Percentiles rank a stretch among this genome's conserved stretches.
These are phyloP conservation scores for Vicia faba DNA, from an alignment of 306 rosid species.

Conservation along the genomic window DNA sequence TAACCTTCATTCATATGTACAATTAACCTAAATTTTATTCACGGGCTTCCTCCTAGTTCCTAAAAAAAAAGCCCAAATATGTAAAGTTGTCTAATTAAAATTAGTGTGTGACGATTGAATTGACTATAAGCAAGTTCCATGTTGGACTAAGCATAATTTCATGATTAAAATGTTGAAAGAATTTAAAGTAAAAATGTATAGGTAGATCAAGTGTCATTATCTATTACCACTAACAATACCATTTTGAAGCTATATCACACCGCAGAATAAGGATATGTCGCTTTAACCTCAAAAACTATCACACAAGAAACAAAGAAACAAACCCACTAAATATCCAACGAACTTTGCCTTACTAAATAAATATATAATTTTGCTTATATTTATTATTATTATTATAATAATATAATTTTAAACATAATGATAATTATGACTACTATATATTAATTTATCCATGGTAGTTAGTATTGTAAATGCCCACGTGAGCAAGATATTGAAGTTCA, in stretches of 20 bases:
- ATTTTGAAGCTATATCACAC: constrained; percentile 39
- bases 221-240: constrained; percentile 43
- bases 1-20: neutral
- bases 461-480: constrained; percentile 31
- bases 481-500: constrained; percentile 42
- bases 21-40: constrained; percentile 4
- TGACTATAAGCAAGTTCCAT: constrained; percentile 27
- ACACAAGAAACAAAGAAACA: constrained; percentile 40
- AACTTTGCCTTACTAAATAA: constrained; percentile 42
- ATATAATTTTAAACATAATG: neutral
- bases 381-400: too few relatives aligned
- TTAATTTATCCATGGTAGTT: constrained; percentile 40
- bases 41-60: constrained; percentile 30
- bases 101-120: neutral
- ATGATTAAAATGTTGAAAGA: constrained; percentile 46
- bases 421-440: constrained; percentile 5
- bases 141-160: constrained; percentile 38
- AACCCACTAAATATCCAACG: constrained; percentile 54
- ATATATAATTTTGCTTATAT: too few relatives aligned
- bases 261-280: constrained; percentile 46
- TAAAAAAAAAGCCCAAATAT: constrained; percentile 37
- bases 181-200: constrained; percentile 35
- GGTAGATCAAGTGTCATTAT: constrained; percentile 60
- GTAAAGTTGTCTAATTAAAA: neutral
- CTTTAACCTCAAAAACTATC: constrained; percentile 49